Evolutionary conservation across 371 early-diverging fungal species (phyloP).

Genomic region (Rhizomucor miehei): DNA sequence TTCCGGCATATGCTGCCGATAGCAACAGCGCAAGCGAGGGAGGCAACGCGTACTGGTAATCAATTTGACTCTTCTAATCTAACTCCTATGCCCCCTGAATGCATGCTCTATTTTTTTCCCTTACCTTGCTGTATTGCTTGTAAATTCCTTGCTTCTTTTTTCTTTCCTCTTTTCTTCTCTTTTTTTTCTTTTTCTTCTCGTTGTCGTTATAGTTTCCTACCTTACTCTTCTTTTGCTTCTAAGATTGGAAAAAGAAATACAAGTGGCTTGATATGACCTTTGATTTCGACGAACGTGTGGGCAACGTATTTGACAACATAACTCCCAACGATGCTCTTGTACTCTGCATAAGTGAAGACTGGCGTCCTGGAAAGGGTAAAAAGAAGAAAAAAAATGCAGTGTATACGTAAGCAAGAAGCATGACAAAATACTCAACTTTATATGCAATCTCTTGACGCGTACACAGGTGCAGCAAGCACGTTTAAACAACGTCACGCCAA

Average conservation of each 20-base stretch:
- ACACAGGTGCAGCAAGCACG: conserved; percentile 13
- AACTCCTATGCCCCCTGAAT: background rate
- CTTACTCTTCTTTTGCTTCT: background rate
- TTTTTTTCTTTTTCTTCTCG: conserved; percentile 7
- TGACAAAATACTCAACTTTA: background rate
- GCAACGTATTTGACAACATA: conserved; percentile 23
- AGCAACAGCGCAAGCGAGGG: too few relatives aligned
- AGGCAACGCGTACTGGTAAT: too few relatives aligned
- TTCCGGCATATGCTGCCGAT: too few relatives aligned
- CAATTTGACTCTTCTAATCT: too few relatives aligned
- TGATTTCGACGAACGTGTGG: conserved; percentile 38
- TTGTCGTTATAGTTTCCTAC: background rate
- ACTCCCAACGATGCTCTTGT: conserved; percentile 21
- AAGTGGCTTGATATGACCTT: conserved; percentile 23
- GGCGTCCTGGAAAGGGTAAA: conserved; percentile 28
- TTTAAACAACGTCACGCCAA: conserved; percentile 26
- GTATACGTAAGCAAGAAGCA: background rate
- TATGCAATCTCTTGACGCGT: background rate
- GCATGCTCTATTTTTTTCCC: background rate
- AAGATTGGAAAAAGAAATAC: background rate
- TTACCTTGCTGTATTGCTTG: conserved; percentile 3
- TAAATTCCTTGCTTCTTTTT: background rate
- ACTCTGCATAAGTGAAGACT: conserved; percentile 28
- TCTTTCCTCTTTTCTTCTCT: conserved; percentile 5
- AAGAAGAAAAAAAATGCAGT: too few relatives aligned